Evolutionary conservation across 768 basidiomycete genomes (phyloP).

Genomic region (Ephemerocybe angulata): DNA sequence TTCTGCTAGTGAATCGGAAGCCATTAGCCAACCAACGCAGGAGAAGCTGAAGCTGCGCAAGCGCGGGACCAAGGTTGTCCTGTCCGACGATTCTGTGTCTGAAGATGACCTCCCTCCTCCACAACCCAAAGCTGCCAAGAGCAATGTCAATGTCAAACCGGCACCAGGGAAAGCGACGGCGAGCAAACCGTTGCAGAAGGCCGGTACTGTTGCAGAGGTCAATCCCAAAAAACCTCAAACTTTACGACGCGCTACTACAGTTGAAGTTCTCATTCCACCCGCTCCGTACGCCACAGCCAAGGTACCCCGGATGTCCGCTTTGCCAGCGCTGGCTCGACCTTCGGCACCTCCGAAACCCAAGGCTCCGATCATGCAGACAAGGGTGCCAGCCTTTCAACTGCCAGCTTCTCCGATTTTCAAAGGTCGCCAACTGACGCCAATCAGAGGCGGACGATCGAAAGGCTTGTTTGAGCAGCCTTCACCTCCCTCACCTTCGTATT

Average conservation of each 20-base stretch:
- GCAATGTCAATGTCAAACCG: neutral
- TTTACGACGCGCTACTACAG: constrained; percentile 15
- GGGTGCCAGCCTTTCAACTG: constrained; percentile 17
- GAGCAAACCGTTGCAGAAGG: neutral
- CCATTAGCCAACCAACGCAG: constrained; percentile 18
- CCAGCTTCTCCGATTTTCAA: constrained; percentile 27
- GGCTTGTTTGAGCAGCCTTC: constrained; percentile 42
- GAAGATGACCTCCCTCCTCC: constrained; percentile 21
- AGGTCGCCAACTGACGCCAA: constrained; percentile 66
- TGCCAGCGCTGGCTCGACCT: neutral
- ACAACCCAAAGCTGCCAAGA: constrained; percentile 9
- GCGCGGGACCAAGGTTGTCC: constrained; percentile 30
- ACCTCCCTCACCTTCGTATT: constrained; percentile 53
- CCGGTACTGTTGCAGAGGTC: neutral
- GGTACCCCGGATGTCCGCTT: neutral
- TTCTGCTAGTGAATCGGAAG: constrained; percentile 23
- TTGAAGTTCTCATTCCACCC: constrained; percentile 44
- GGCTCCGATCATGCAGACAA: neutral
- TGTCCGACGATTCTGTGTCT: constrained; percentile 49
- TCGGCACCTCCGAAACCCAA: constrained; percentile 9
- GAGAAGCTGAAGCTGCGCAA: constrained; percentile 24
- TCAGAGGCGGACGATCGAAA: constrained; percentile 42
- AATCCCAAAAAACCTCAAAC: neutral
- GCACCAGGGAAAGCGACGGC: neutral
- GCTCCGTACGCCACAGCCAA: constrained; percentile 27